These are phyloP conservation scores for Tetrahymena elliotti DNA, from an alignment of 73 alveolate species.

Conservation along the genomic window DNA sequence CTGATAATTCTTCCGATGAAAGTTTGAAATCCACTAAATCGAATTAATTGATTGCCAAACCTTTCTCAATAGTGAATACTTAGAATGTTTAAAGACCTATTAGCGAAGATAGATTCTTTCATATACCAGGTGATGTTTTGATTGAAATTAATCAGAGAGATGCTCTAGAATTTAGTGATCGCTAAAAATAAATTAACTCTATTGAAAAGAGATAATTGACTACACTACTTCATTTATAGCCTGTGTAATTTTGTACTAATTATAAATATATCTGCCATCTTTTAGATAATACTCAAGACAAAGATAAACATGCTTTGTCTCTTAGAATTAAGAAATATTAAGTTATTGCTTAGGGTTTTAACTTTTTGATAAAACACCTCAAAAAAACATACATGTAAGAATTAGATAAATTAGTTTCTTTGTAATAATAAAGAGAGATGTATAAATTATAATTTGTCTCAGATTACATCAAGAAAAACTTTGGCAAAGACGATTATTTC, in stretches of 20 bases:
- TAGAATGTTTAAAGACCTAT: neutral
- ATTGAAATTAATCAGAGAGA: neutral
- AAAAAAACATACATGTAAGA: neutral
- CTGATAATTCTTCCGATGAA: neutral
- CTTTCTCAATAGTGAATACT: neutral
- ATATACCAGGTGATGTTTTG: neutral
- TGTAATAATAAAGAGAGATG: neutral
- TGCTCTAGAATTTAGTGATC: neutral
- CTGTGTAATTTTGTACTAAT: neutral
- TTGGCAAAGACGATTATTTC: neutral
- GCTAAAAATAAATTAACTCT: neutral
- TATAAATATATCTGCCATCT: neutral
- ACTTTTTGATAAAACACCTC: neutral
- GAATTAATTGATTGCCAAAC: neutral
- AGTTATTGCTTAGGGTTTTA: neutral
- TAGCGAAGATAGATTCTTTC: neutral
- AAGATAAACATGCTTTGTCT: neutral
- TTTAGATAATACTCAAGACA: neutral
- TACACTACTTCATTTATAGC: neutral
- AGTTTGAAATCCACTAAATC: neutral
- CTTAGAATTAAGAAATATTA: neutral
- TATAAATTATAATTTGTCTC: neutral
- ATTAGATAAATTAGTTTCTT: neutral
- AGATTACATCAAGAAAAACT: neutral
- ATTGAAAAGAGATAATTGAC: neutral